Conservation (phyloP, 192 early-diverging fungal genomes). For the Obelidium mucronatum region DNA sequence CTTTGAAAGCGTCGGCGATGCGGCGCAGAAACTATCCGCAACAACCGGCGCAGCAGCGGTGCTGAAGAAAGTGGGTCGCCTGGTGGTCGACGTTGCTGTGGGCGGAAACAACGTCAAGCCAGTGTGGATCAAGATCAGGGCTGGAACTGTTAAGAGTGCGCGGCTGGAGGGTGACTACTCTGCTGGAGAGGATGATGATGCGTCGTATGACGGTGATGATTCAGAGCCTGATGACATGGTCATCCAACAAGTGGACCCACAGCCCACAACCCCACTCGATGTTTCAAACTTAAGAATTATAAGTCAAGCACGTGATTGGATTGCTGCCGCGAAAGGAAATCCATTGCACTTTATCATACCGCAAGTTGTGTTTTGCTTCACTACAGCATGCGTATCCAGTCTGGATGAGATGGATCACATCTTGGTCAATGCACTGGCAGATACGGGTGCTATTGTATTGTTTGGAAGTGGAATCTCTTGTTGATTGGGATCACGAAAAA, state of each 20-base stretch:
- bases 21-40: background rate
- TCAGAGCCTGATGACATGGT: too few species aligned
- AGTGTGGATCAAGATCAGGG: constrained; percentile 58
- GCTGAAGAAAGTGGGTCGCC: background rate
- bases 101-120: constrained; percentile 33
- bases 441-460: constrained; percentile 1
- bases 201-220: background rate
- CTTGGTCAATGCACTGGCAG: background rate
- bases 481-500: background rate
- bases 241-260: background rate
- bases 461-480: background rate
- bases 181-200: background rate
- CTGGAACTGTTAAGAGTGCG: constrained; percentile 34
- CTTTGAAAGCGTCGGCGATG: constrained; percentile 36
- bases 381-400: too few species aligned
- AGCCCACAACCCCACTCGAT: background rate
- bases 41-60: background rate
- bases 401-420: too few species aligned
- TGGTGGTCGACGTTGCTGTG: constrained; percentile 47
- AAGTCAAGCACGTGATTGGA: constrained; percentile 41
- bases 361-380: constrained; percentile 50
- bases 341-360: constrained; percentile 47
- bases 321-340: constrained; percentile 47
- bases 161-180: constrained; percentile 15
- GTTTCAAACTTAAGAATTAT: constrained; percentile 33